Conservation (phyloP, 2,329 filamentous ascomycete genomes). For the Hymenoscyphus salicellus region DNA sequence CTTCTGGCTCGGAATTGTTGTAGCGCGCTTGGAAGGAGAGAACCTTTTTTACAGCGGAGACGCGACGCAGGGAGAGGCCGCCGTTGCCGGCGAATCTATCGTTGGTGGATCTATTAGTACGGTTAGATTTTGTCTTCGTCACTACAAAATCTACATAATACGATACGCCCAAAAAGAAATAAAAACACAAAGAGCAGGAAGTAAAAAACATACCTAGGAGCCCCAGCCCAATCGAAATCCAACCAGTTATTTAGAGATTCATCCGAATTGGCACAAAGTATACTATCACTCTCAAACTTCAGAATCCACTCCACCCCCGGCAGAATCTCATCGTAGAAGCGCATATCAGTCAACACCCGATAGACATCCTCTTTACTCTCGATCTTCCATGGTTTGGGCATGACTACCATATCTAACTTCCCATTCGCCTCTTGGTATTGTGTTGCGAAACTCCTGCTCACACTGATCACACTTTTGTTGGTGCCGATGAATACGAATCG, state of each 20-base stretch:
- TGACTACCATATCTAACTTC: slow-evolving; percentile 50
- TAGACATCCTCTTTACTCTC: slow-evolving; percentile 46
- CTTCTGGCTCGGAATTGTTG: slow-evolving; percentile 51
- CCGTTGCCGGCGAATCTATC: slow-evolving; percentile 52
- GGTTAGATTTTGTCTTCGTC: neutral
- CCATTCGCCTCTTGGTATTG: slow-evolving; percentile 49
- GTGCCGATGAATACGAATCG: slow-evolving; percentile 53
- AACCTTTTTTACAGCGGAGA: slow-evolving; percentile 49
- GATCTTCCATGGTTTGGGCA: slow-evolving; percentile 49
- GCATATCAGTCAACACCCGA: slow-evolving; percentile 47
- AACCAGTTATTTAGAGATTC: slow-evolving; percentile 53
- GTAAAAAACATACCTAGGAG: slow-evolving; percentile 42
- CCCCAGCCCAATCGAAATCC: slow-evolving; percentile 53
- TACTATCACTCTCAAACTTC: slow-evolving; percentile 54
- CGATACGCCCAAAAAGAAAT: neutral
- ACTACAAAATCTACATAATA: neutral
- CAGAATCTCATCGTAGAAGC: slow-evolving; percentile 53
- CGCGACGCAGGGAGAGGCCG: slow-evolving; percentile 52
- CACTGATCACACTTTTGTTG: slow-evolving; percentile 46
- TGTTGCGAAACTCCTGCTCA: slow-evolving; percentile 45
- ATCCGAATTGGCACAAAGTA: slow-evolving; percentile 54
- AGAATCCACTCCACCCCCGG: slow-evolving; percentile 53
- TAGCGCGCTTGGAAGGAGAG: slow-evolving; percentile 49
- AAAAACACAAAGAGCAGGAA: neutral
- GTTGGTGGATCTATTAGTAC: slow-evolving; percentile 36